Conservation (phyloP, 2,329 filamentous ascomycete genomes). For the Penicillium sp. region DNA sequence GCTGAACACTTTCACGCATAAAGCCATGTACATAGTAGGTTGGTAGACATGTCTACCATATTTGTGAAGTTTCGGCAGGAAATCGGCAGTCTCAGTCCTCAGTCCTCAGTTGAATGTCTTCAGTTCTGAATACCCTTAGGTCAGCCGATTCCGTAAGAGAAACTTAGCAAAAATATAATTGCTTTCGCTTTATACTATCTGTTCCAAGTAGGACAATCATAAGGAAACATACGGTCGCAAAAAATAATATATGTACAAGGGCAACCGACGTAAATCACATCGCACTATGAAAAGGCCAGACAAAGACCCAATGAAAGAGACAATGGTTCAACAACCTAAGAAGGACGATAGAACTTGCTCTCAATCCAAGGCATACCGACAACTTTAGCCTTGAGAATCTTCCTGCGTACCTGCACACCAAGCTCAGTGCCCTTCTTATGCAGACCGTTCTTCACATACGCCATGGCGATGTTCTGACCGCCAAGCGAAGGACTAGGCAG, state of each 20-base stretch:
- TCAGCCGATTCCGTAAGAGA: too few species aligned
- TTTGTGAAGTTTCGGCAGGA: too few species aligned
- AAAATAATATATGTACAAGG: slow-evolving; percentile 11
- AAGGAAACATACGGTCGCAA: slow-evolving; percentile 4
- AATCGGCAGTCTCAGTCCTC: too few species aligned
- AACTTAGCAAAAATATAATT: background rate
- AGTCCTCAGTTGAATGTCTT: too few species aligned
- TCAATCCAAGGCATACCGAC: slow-evolving; percentile 86
- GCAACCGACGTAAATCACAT: slow-evolving; percentile 5
- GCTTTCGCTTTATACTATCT: slow-evolving; percentile 3
- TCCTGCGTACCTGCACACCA: slow-evolving; percentile 71
- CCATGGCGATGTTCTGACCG: slow-evolving; percentile 90
- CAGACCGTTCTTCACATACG: slow-evolving; percentile 73
- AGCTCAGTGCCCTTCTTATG: slow-evolving; percentile 83
- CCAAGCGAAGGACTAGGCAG: slow-evolving; percentile 80
- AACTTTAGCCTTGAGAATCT: slow-evolving; percentile 67
- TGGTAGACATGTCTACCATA: too few species aligned
- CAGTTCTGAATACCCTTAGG: too few species aligned
- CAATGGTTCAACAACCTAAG: slow-evolving; percentile 6
- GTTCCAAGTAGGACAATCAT: slow-evolving; percentile 12
- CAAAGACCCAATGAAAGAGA: background rate
- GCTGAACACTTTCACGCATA: too few species aligned
- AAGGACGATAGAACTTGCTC: slow-evolving; percentile 63
- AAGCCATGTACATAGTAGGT: too few species aligned
- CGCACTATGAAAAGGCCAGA: background rate